phyloP scores from a whole-genome alignment of 1,139 yeast genomes.

The Scheffersomyces titani region DNA sequence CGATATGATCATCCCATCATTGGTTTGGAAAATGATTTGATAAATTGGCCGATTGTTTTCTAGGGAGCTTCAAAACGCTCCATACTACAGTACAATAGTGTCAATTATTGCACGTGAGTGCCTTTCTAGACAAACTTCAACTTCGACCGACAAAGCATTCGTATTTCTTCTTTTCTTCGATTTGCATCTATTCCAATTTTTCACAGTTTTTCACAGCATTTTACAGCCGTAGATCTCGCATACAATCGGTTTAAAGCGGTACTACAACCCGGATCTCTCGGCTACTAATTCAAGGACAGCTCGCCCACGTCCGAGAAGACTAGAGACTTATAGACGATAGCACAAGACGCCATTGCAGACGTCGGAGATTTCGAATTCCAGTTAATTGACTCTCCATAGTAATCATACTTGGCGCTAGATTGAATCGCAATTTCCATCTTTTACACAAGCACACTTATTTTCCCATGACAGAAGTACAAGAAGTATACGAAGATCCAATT shows the following conservation, averaged over 20 bases:
- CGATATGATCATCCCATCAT: neutral
- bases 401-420: too few relatives aligned
- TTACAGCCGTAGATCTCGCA: neutral
- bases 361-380: neutral
- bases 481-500: conserved; percentile 48
- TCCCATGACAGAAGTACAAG: conserved; percentile 4
- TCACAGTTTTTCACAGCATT: neutral
- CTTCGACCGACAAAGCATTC: neutral
- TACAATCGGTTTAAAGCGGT: neutral
- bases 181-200: neutral
- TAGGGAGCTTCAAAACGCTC: neutral
- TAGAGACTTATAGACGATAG: neutral
- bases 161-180: neutral
- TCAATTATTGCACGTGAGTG: neutral
- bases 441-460: neutral
- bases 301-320: neutral
- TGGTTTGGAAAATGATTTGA: neutral
- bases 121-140: neutral
- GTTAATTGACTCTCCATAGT: neutral
- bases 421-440: neutral
- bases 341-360: neutral
- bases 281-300: neutral
- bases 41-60: neutral
- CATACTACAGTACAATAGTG: neutral
- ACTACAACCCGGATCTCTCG: neutral